Evolutionary conservation across 495 filamentous ascomycete species (phyloP), one percentile per base, ranked within the genome.

Genomic region (Tuber magnatum): DNA sequence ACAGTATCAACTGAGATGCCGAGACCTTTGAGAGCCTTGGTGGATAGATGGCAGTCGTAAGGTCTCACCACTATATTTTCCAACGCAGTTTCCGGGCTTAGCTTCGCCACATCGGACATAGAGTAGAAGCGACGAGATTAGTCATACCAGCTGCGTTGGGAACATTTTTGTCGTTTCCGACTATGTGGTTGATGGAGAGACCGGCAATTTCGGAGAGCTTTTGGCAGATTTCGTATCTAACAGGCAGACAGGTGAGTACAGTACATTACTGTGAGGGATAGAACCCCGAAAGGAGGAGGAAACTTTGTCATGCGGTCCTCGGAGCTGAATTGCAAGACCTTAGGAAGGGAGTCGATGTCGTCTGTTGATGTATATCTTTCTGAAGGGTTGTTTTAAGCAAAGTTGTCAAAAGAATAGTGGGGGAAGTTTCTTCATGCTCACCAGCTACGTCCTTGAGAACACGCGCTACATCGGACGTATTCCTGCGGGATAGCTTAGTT

Each of bases 41-140:
- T 97, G 73, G 92, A 93, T 38, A 97, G 86, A 81, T 97, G 93
- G 75, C 91, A 93, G 84, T 97, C 94, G 84, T 93, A 97, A 16
- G 94, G 94, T 72, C 94, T 88, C 42, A 72, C 70, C 9, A 81
- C 81, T 83, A 71, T 69, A 35, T 9, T 39, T 32, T 65, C 35
- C 9, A 28, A 28, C 6, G 35, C 24, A 32, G n/a, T 68, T 48
- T 14, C 48, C 48, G 18, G 20, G 40, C 69, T 82, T 46, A 82
- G 73, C 44, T 51, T 56, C 22, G 7, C 18, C 38, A 28, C 9
- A n/a, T 39, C 32, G n/a, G 28, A 2, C 42, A 73, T 32, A 73
- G 41, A 16, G 5, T 8, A 48, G 41, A 18, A 41, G 4, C 10
- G 4, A 35, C 16, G 20, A 32, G 41, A n/a, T 8, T 18, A 40